Base-by-base conservation (phyloP, 2,329 filamentous ascomycete species). In the Pseudogymnoascus sp. region DNA sequence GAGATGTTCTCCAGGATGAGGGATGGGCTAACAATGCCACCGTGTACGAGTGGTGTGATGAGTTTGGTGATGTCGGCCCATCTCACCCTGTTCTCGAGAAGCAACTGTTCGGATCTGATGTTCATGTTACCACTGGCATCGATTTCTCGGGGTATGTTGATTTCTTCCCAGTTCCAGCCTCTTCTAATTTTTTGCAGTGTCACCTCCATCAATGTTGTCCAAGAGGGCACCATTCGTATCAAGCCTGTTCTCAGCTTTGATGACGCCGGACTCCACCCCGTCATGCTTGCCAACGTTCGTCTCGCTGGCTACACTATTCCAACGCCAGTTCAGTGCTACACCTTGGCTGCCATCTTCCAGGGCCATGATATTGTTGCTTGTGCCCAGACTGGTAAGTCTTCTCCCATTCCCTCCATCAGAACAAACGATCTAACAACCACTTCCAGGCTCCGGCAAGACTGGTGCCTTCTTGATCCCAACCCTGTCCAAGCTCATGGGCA, bases 401-500 rank as follows among this genome's bases (percentile, higher is more conserved):
- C 11, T 43, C 9, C 20, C 59, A 25, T 32, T 38, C 64, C 34
- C 66, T n/a, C 6, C 38, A 38, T 54, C 60, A 60, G 18, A 16
- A 59, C 37, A 47, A 34, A 20, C 30, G 14, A 28, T 37, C 14
- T 66, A 41, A 60, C 35, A 63, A 25, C 32, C 57, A 20, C 69
- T 64, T 4, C 57, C 58, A 97, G 93, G 94, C 18, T 97, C 93
- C 25, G 94, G 94, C 59, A 99, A 99, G 79, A 99, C 94, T 0
- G 93, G 89, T 0, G 92, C 94, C 0, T 99, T 94, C 70, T 76
- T 99, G 4, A 84, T 97, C 61, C 94, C 94, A 0, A 89, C 96
- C 63, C 70, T 97, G 59, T 96, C 91, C 63, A 88, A 89, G 72
- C 77, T 99, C 20, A 97, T 97, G 91, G 94, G 94, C 25, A 97